A percentile compares a stretch with the other conserved stretches of the same genome.
These are phyloP conservation scores for Coffea canephora DNA, from an alignment of 257 asterid genomes.

Conservation along the genomic window DNA sequence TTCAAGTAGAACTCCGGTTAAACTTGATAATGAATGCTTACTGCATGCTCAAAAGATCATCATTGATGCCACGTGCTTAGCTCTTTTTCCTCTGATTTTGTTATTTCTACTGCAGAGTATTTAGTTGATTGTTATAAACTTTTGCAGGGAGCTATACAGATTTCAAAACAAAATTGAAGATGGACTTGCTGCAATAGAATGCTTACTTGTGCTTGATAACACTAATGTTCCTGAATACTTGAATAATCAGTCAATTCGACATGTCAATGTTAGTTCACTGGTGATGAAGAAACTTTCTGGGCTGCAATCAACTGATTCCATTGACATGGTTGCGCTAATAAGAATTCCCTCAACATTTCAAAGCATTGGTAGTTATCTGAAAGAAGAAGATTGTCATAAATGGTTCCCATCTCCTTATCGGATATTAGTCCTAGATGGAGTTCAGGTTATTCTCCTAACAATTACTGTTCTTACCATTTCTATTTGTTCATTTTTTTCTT, in stretches of 20 bases:
- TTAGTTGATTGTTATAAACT: not conserved
- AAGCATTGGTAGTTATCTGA: slow-evolving; percentile 24
- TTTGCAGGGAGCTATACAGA: slow-evolving; percentile 66
- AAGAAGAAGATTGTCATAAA: slow-evolving; percentile 36
- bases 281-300: slow-evolving; percentile 83
- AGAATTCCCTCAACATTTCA: slow-evolving; percentile 75
- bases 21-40: slow-evolving; percentile 2
- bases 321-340: slow-evolving; percentile 67
- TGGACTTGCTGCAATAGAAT: slow-evolving; percentile 45
- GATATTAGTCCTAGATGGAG: slow-evolving; percentile 86
- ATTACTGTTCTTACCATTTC: not conserved
- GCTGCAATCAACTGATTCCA: slow-evolving; percentile 72
- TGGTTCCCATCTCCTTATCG: slow-evolving; percentile 62
- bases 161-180: slow-evolving; percentile 38
- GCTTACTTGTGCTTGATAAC: slow-evolving; percentile 67
- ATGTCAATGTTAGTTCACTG: slow-evolving; percentile 53
- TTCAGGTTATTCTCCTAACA: slow-evolving; percentile 56
- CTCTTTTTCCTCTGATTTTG: not conserved
- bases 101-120: not conserved
- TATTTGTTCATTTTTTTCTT: not conserved
- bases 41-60: not conserved
- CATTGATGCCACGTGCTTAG: not conserved
- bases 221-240: slow-evolving; percentile 59
- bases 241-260: slow-evolving; percentile 25
- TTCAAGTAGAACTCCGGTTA: not conserved